Percentiles rank a stretch among this genome's conserved stretches.
Evolutionary conservation across 2,329 filamentous ascomycete genomes (phyloP).

Genomic region (Arthroderma sp.): DNA sequence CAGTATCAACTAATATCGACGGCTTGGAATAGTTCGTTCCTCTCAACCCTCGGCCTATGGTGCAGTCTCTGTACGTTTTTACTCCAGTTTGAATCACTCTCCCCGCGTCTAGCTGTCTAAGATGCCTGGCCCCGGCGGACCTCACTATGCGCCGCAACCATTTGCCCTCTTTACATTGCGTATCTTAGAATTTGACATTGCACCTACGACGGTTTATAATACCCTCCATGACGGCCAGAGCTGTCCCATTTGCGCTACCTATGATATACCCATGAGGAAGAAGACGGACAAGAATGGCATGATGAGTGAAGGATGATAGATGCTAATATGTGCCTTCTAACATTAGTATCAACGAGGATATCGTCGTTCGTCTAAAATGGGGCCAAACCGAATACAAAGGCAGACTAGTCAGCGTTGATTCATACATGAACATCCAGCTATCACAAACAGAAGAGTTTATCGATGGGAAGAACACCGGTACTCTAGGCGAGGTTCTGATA

Average conservation of each 20-base stretch:
- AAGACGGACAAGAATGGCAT: background rate
- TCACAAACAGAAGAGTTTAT: slow-evolving; percentile 85
- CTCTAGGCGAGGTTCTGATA: slow-evolving; percentile 83
- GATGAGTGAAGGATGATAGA: background rate
- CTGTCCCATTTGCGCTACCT: background rate
- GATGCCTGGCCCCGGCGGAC: background rate
- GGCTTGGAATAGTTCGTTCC: slow-evolving; percentile 59
- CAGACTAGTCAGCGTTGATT: slow-evolving; percentile 80
- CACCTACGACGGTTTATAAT: too few species aligned
- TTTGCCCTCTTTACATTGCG: too few species aligned
- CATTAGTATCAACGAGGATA: slow-evolving; percentile 69
- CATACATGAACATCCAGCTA: slow-evolving; percentile 98
- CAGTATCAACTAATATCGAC: background rate
- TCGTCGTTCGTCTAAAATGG: slow-evolving; percentile 94
- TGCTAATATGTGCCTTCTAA: background rate
- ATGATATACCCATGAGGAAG: slow-evolving; percentile 1
- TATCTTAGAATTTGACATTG: background rate
- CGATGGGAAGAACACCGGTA: slow-evolving; percentile 71
- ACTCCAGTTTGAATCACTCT: background rate
- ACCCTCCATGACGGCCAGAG: background rate
- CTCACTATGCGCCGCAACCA: background rate
- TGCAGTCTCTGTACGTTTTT: slow-evolving; percentile 68
- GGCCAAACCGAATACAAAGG: slow-evolving; percentile 96
- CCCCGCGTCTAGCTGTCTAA: background rate
- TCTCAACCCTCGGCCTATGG: slow-evolving; percentile 91